phyloP scores from a whole-genome alignment of 768 basidiomycete species.

The Mycena belliarum region DNA sequence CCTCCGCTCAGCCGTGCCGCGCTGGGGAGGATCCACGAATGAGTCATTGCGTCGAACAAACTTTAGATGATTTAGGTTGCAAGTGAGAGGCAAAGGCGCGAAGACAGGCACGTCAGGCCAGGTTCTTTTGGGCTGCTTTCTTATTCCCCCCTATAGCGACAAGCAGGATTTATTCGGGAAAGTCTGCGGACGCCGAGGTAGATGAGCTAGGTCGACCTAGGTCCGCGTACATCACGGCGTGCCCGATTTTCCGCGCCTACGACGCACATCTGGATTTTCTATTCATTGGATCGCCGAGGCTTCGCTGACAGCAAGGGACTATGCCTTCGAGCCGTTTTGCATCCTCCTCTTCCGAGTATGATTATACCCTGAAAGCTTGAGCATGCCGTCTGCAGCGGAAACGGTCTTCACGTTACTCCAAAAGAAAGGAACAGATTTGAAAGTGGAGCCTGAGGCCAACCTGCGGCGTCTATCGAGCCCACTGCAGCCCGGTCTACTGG shows the following conservation, averaged over 20 bases:
- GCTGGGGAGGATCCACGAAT: conserved; percentile 8
- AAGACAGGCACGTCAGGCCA: conserved; percentile 1
- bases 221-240: conserved; percentile 1
- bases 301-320: not conserved
- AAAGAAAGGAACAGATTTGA: too few species aligned
- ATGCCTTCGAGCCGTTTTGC: not conserved
- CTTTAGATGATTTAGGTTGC: conserved; percentile 19
- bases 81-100: conserved; percentile 1
- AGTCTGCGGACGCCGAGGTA: not conserved
- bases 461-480: too few species aligned
- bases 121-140: not conserved
- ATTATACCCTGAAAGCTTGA: not conserved
- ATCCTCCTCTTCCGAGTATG: not conserved
- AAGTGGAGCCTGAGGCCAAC: too few species aligned
- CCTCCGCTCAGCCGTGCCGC: not conserved
- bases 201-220: conserved; percentile 4
- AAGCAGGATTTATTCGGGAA: not conserved
- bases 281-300: not conserved
- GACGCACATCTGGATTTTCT: not conserved
- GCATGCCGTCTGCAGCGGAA: too few species aligned
- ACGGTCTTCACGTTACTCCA: too few species aligned
- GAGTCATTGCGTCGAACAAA: conserved; percentile 14
- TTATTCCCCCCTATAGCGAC: not conserved
- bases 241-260: not conserved
- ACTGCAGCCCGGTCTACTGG: too few species aligned